phyloP scores from a whole-genome alignment of 176 grass and related monocot species.

The Secale cereale region DNA sequence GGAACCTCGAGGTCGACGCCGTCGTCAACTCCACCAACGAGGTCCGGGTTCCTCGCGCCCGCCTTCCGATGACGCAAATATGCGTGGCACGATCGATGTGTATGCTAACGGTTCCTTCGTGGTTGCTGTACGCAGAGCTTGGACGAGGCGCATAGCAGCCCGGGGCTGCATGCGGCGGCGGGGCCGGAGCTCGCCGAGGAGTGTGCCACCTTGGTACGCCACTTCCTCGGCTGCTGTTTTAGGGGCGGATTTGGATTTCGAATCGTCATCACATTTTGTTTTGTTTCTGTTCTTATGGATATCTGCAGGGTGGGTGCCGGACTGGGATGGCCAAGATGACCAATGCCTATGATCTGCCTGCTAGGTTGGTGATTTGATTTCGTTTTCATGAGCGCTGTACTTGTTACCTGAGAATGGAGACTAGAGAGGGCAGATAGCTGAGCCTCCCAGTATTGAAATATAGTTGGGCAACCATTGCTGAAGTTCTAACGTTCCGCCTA shows the following conservation, averaged over 20 bases:
- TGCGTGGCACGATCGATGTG: background rate
- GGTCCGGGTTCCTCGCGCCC: slow-evolving; percentile 25
- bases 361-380: slow-evolving; percentile 50
- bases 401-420: background rate
- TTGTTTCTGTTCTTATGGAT: background rate
- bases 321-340: slow-evolving; percentile 97
- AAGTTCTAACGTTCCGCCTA: background rate
- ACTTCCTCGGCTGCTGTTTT: background rate
- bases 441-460: background rate
- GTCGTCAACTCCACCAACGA: slow-evolving; percentile 99
- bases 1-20: slow-evolving; percentile 95
- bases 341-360: slow-evolving; percentile 85
- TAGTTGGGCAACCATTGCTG: background rate
- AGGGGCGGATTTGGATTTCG: background rate
- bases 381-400: background rate
- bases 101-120: background rate
- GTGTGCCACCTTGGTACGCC: slow-evolving; percentile 78
- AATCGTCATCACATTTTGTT: background rate
- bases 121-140: slow-evolving; percentile 52
- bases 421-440: background rate
- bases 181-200: slow-evolving; percentile 82
- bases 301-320: slow-evolving; percentile 73
- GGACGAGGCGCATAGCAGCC: slow-evolving; percentile 92
- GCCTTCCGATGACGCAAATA: background rate
- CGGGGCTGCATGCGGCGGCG: slow-evolving; percentile 72